A percentile compares a stretch with the other conserved stretches of the same genome.
Evolutionary conservation across 208 protist species (phyloP).

Genomic region (Leishmania major): DNA sequence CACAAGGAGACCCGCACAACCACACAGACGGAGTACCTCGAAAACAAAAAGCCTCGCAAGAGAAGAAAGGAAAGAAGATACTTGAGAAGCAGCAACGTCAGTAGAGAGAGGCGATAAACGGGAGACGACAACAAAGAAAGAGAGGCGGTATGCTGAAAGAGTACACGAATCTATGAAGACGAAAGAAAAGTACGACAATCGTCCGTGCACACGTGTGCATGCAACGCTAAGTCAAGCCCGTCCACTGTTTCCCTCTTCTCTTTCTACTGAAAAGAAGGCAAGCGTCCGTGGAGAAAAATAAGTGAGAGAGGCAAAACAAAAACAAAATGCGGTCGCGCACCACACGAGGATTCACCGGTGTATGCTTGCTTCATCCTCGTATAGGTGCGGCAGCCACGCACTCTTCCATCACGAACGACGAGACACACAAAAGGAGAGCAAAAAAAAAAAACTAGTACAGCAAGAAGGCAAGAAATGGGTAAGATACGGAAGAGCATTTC

Average conservation of each 20-base stretch:
- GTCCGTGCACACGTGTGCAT: not conserved
- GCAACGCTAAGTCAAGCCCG: not conserved
- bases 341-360: not conserved
- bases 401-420: not conserved
- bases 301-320: not conserved
- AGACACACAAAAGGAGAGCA: not conserved
- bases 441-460: not conserved
- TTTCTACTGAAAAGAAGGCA: not conserved
- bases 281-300: not conserved
- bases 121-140: not conserved
- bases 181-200: not conserved
- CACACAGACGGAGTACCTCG: not conserved
- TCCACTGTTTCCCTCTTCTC: not conserved
- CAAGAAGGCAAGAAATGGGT: not conserved
- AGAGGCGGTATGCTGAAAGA: not conserved
- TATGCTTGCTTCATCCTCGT: not conserved
- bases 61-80: not conserved
- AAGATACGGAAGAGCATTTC: not conserved
- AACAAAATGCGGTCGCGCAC: not conserved
- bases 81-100: not conserved
- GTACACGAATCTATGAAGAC: not conserved
- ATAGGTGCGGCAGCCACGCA: not conserved
- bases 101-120: not conserved
- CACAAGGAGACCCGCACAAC: not conserved
- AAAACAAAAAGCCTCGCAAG: not conserved